These are phyloP conservation scores for Pholiota conissans DNA, from an alignment of 768 basidiomycete genomes.

Conservation along the genomic window DNA sequence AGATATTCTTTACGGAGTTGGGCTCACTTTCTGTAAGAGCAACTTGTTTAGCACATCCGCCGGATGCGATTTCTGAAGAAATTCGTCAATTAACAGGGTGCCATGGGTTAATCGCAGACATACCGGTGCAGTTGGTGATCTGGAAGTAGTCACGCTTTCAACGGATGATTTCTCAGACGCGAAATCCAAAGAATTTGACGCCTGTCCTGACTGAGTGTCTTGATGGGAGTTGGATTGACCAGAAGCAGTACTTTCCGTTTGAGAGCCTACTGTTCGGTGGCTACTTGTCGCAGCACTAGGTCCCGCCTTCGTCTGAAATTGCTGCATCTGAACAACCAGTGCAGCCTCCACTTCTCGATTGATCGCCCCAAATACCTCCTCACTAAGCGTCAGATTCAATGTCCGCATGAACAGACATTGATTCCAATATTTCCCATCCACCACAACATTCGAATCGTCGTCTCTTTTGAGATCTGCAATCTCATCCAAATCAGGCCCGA, in stretches of 20 bases:
- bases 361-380: not conserved
- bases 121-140: not conserved
- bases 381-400: not conserved
- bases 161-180: not conserved
- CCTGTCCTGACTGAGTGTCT: no score
- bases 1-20: no score
- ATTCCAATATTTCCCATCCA: no score
- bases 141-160: not conserved
- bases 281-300: not conserved
- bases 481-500: conserved; percentile 9
- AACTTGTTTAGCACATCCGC: not conserved
- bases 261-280: not conserved
- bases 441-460: not conserved
- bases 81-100: not conserved
- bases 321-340: not conserved
- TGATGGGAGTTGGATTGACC: no score
- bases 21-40: not conserved
- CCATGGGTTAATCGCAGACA: not conserved
- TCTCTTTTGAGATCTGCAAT: not conserved
- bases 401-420: no score
- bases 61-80: not conserved
- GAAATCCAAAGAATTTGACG: not conserved
- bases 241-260: not conserved
- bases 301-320: not conserved
- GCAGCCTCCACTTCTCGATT: not conserved